phyloP scores from a whole-genome alignment of 1,139 yeast genomes.

The Diutina neorugosa region DNA sequence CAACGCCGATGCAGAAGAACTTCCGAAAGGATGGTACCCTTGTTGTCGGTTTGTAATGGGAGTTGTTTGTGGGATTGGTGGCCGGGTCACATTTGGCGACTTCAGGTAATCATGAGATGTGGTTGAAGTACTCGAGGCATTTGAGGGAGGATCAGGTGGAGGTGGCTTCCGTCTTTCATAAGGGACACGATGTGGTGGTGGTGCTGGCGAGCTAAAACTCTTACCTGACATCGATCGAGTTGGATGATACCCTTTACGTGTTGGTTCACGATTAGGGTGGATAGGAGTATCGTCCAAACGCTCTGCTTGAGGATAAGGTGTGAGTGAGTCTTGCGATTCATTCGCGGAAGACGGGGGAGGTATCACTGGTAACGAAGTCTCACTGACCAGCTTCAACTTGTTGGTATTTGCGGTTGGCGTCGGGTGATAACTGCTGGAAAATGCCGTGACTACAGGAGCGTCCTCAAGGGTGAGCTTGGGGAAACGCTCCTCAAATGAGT shows the following conservation, averaged over 20 bases:
- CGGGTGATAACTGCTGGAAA: not conserved
- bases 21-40: not conserved
- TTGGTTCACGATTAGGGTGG: not conserved
- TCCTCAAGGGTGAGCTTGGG: not conserved
- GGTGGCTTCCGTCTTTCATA: not conserved
- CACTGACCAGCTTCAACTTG: not conserved
- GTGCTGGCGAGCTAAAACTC: not conserved
- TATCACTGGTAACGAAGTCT: not conserved
- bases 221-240: not conserved
- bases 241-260: conserved; percentile 1
- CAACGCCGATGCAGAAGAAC: not conserved
- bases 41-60: not conserved
- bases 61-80: not conserved
- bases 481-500: not conserved
- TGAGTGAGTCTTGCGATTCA: not conserved
- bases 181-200: not conserved
- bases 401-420: not conserved
- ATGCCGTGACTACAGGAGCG: not conserved
- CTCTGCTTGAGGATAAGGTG: conserved; percentile 1
- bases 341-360: not conserved
- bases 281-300: not conserved
- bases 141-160: not conserved
- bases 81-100: not conserved
- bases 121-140: not conserved
- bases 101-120: not conserved